A percentile compares a stretch with the other conserved stretches of the same genome.
Conservation (phyloP, 129 eudicot genomes). For the Lactuca saligna region DNA sequence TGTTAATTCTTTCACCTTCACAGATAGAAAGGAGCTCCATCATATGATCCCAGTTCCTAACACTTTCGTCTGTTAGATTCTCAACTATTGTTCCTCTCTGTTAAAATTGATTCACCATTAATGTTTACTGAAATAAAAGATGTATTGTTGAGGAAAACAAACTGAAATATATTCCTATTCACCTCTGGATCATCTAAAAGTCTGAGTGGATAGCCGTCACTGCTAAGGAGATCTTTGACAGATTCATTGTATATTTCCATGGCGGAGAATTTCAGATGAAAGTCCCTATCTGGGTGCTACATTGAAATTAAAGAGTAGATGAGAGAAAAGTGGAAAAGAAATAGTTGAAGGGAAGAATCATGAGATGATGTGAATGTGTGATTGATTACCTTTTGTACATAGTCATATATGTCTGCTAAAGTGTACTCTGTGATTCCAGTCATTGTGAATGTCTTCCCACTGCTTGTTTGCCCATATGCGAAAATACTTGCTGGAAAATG, state of each 20-base stretch:
- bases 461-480: slow-evolving; percentile 99
- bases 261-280: slow-evolving; percentile 80
- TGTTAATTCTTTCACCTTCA: slow-evolving; percentile 53
- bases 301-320: slow-evolving; percentile 20
- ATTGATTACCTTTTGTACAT: slow-evolving; percentile 71
- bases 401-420: slow-evolving; percentile 79
- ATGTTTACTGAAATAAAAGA: slow-evolving; percentile 7
- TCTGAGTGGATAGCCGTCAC: slow-evolving; percentile 73
- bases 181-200: slow-evolving; percentile 98
- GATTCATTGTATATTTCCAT: slow-evolving; percentile 98
- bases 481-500: slow-evolving; percentile 74
- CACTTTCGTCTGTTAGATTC: slow-evolving; percentile 83
- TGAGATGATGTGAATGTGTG: slow-evolving; percentile 19
- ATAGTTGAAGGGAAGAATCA: neutral
- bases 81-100: slow-evolving; percentile 96
- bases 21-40: slow-evolving; percentile 82
- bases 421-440: slow-evolving; percentile 91
- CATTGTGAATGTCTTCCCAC: slow-evolving; percentile 98
- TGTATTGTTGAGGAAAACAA: neutral
- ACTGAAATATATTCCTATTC: neutral
- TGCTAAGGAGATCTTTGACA: slow-evolving; percentile 79
- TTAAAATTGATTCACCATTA: slow-evolving; percentile 10
- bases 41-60: slow-evolving; percentile 80
- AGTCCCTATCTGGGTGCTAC: slow-evolving; percentile 89
- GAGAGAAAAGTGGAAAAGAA: slow-evolving; percentile 4